Evolutionary conservation across 345 rosid species (phyloP).

Genomic region (Populus alba): DNA sequence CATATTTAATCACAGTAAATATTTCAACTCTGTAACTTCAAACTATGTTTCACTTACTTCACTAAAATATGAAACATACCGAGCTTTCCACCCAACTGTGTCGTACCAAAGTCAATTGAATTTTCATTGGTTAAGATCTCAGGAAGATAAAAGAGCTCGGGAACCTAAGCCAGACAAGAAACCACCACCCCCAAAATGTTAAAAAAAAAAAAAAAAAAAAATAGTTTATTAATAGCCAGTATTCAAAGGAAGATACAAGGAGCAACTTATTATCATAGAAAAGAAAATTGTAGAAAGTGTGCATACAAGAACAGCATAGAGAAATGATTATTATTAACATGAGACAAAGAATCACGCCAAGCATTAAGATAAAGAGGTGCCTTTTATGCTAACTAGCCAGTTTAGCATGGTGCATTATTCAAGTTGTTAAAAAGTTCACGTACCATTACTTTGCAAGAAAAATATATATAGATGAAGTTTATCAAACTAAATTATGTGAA

Average conservation of each 20-base stretch:
- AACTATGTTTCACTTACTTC: neutral
- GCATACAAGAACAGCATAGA: neutral
- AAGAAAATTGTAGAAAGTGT: neutral
- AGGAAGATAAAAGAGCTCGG: constrained; percentile 96
- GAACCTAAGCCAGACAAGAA: constrained; percentile 54
- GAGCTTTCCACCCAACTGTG: constrained; percentile 84
- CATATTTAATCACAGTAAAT: constrained; percentile 1
- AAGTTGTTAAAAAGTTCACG: neutral
- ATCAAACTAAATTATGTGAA: neutral
- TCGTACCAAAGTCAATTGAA: constrained; percentile 82
- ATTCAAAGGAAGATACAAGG: constrained; percentile 9
- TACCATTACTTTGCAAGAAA: neutral
- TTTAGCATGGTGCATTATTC: neutral
- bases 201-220: neutral
- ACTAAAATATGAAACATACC: constrained; percentile 49
- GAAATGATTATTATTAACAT: neutral
- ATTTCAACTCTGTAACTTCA: neutral
- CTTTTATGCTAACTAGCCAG: neutral
- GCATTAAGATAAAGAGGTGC: neutral
- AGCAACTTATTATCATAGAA: neutral
- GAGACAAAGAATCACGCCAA: neutral
- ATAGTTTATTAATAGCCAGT: constrained; percentile 3
- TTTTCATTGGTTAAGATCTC: constrained; percentile 90
- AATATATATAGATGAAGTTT: neutral
- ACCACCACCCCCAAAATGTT: constrained; percentile 6